phyloP scores from a whole-genome alignment of 192 early-diverging fungal genomes.

The Glomus cerebriforme region DNA sequence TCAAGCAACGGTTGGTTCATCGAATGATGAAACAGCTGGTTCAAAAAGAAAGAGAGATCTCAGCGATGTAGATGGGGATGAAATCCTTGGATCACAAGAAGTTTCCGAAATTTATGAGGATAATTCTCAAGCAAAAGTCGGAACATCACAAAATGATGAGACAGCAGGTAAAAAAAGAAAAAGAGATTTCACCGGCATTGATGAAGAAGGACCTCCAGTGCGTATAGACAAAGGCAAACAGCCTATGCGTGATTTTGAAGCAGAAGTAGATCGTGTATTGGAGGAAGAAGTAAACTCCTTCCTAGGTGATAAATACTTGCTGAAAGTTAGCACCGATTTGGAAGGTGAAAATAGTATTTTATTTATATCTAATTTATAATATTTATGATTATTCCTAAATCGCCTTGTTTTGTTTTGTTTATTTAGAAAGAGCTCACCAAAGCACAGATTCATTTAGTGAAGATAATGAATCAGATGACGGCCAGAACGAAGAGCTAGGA shows the following conservation, averaged over 20 bases:
- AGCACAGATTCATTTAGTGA: not conserved
- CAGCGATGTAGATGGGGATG: constrained; percentile 32
- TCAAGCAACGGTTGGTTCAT: not conserved
- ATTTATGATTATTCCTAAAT: not conserved
- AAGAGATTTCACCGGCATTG: constrained; percentile 24
- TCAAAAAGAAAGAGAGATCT: constrained; percentile 35
- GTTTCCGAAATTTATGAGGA: not conserved
- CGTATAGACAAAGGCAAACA: constrained; percentile 36
- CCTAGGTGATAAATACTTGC: not conserved
- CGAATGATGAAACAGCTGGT: constrained; percentile 33
- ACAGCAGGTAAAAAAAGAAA: constrained; percentile 35
- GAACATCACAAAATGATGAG: constrained; percentile 28
- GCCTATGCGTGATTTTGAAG: constrained; percentile 30
- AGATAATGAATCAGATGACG: not conserved
- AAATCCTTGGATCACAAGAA: constrained; percentile 34
- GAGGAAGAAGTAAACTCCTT: not conserved
- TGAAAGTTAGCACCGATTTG: not conserved
- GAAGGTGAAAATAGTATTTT: not conserved
- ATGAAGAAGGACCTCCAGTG: constrained; percentile 39
- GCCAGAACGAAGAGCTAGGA: constrained; percentile 23
- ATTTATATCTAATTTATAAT: not conserved
- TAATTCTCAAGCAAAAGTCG: not conserved
- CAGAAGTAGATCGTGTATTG: constrained; percentile 37
- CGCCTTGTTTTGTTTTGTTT: not conserved
- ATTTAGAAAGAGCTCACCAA: constrained; percentile 15